Base-by-base conservation (phyloP, 164 flowering plant genomes). In the Magnolia changhungtana region DNA sequence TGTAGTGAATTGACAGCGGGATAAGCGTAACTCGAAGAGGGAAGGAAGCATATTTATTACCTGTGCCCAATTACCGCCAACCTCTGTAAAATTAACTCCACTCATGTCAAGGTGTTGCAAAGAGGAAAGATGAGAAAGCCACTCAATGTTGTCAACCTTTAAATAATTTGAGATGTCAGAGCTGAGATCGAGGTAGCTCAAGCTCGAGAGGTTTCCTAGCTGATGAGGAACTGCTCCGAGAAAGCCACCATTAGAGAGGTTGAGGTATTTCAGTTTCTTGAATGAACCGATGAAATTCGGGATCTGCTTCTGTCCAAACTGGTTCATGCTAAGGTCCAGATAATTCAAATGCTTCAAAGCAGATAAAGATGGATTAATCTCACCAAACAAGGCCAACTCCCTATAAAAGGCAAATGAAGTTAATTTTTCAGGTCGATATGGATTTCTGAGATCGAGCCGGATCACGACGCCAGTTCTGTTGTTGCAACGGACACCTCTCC, bases 241-340 rank as follows among this genome's bases (percentile, higher is more conserved):
- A 24, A 24, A 24, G 27, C 27, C 27, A 8, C 74, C 74, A 23
- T 10, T n/a, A 0, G 76, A 63, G 24, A 78, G 37, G 71, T 78
- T 64, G 70, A 71, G 10, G 7, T 74, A 74, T n/a, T 50, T 50
- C 51, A 74, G 29, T 31, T 64, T 50, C 1, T 20, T 50, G 7
- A 75, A 13, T 7, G 73, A 75, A 58, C 78, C 81, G 16, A 79
- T 2, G 69, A 70, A 74, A 3, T 29, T 31, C 64, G 80, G 80
- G 18, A 78, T 74, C 0, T 45, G 9, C 3, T n/a, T 69, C 1
- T 61, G 78, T 0, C 49, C 51, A 52, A 78, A 78, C 29, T 18
- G 7, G 23, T 78, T 78, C 7, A 6, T 0, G 29, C 77, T 78
- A 45, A 74, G 27, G 63, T 78, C 77, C 67, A 78, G 61, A 45